These are phyloP conservation scores for Naganishia cerealis DNA, from an alignment of 1,284 basidiomycete species.

Conservation along the genomic window DNA sequence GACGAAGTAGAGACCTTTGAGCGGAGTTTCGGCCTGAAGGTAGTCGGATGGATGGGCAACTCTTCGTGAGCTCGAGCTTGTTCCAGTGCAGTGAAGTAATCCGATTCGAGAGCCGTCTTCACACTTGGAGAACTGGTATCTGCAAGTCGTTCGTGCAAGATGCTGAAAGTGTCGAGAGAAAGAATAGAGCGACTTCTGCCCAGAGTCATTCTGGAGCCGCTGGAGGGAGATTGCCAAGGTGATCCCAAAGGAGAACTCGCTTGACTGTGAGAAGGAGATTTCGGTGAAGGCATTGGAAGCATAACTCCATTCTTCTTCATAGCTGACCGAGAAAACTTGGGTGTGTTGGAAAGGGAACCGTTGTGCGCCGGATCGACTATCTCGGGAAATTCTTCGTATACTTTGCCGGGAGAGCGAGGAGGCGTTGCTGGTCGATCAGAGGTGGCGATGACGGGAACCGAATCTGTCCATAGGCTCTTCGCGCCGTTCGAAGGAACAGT, in stretches of 20 bases:
- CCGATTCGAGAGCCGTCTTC: conserved; percentile 1
- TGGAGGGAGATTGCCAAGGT: conserved; percentile 19
- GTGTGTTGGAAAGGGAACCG: conserved; percentile 6
- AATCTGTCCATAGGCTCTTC: conserved; percentile 23
- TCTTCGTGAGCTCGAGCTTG: background rate
- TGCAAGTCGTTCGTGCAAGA: background rate
- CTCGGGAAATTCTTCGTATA: conserved; percentile 20
- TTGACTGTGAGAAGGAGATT: conserved; percentile 9
- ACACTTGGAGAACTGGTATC: background rate
- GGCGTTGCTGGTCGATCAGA: conserved; percentile 14
- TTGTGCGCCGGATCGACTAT: background rate
- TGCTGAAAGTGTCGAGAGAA: conserved; percentile 18
- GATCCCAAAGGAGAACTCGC: conserved; percentile 13
- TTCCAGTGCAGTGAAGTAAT: conserved; percentile 2
- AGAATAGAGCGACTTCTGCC: conserved; percentile 18
- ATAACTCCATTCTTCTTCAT: conserved; percentile 25
- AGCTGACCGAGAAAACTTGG: conserved; percentile 32
- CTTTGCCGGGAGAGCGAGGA: conserved; percentile 11
- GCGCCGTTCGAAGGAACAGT: background rate
- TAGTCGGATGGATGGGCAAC: background rate
- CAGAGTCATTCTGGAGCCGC: conserved; percentile 9
- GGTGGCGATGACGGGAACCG: conserved; percentile 1
- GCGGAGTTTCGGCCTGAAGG: conserved; percentile 6
- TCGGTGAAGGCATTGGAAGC: conserved; percentile 31
- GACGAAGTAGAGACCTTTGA: conserved; percentile 12